Percentiles rank a stretch among this genome's conserved stretches.
phyloP scores from a whole-genome alignment of 768 basidiomycete genomes.

The Leccinum truebloodii region DNA sequence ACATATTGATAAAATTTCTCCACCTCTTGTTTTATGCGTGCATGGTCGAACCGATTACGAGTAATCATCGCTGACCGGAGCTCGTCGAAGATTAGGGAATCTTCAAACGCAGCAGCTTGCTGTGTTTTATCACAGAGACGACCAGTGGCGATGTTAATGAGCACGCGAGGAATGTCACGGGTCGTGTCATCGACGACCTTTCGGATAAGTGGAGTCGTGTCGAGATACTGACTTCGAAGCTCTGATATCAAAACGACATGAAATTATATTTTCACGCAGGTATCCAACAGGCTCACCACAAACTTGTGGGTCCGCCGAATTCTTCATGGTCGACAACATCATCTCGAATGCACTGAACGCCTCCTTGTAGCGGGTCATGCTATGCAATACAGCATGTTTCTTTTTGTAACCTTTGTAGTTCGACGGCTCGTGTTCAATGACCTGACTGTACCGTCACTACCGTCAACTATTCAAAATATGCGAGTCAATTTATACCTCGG shows the following conservation, averaged over 20 bases:
- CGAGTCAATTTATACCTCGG: background rate
- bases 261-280: background rate
- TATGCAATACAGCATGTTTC: background rate
- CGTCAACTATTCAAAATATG: background rate
- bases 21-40: background rate
- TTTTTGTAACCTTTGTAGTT: background rate
- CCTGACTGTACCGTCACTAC: background rate
- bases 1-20: background rate
- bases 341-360: background rate
- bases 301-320: background rate
- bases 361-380: background rate
- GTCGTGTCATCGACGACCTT: background rate
- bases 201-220: background rate
- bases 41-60: background rate
- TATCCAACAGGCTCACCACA: background rate
- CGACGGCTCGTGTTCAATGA: background rate
- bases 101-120: background rate
- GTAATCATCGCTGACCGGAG: background rate
- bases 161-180: background rate
- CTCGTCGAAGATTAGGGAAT: background rate
- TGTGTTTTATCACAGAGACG: background rate
- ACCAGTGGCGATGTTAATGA: background rate
- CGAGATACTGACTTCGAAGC: background rate
- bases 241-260: background rate
- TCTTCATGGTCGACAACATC: background rate